Conservation (phyloP, 2,329 filamentous ascomycete species). For the Scedosporium dehoogii region DNA sequence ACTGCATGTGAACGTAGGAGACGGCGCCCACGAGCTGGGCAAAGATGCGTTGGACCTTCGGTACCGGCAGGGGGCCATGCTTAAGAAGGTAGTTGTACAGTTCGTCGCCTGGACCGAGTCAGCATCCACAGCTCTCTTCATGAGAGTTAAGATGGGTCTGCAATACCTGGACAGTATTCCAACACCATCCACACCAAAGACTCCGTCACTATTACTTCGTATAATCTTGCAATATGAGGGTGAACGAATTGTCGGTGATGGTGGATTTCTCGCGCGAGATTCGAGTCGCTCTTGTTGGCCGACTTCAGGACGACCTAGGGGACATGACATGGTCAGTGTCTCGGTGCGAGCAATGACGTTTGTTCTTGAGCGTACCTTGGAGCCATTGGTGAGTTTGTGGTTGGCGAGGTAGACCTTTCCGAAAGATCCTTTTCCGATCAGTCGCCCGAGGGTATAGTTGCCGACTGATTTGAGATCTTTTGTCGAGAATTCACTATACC, state of each 20-base stretch:
- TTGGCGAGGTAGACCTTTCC: constrained; percentile 94
- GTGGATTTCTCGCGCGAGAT: constrained; percentile 94
- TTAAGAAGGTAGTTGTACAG: constrained; percentile 91
- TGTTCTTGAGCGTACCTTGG: constrained; percentile 57
- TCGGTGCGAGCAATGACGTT: not conserved
- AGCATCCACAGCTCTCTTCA: not conserved
- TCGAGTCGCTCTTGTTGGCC: constrained; percentile 89
- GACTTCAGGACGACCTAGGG: constrained; percentile 91
- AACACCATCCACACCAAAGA: constrained; percentile 89
- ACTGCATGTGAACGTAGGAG: constrained; percentile 87
- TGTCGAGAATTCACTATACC: constrained; percentile 82
- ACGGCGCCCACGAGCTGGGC: constrained; percentile 92
- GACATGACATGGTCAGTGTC: no score
- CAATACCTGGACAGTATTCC: constrained; percentile 84
- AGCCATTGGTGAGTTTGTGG: constrained; percentile 97
- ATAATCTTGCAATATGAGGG: constrained; percentile 90
- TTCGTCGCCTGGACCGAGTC: constrained; percentile 62
- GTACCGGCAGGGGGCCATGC: constrained; percentile 71
- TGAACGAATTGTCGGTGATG: constrained; percentile 97
- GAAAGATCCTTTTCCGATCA: constrained; percentile 97
- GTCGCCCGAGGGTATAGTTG: constrained; percentile 82
- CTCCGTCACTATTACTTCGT: constrained; percentile 98
- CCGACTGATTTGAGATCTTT: constrained; percentile 86
- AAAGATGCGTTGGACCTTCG: constrained; percentile 92
- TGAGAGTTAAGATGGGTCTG: not conserved